Base-by-base conservation (phyloP, 371 early-diverging fungal genomes). In the Mortierella sp. region DNA sequence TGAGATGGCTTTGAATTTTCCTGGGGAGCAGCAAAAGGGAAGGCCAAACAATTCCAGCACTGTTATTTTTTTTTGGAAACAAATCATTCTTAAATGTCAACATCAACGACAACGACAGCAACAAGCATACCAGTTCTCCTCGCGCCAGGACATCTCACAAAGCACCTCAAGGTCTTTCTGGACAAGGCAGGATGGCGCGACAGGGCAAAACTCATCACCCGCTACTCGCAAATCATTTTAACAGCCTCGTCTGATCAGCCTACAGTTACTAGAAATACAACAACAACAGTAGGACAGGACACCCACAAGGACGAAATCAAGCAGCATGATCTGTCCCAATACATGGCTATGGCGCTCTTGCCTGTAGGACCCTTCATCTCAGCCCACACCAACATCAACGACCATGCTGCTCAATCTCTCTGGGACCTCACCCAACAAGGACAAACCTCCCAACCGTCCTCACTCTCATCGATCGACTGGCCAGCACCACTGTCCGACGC, bases 271-370 rank as follows among this genome's bases (percentile, higher is more conserved):
- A n/a, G 26, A n/a, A 0, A 13, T n/a, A 11, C 13, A 57, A 26
- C 21, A 10, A 26, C 31, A 26, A 31, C 31, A 13, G 16, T 26
- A 60, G 60, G 57, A 34, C 70, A n/a, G 21, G 31, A 47, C 57
- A 24, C 13, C 50, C 50, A 68, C 55, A 55, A 5, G n/a, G 70
- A 71, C 7, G 52, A 0, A 16, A 13, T 16, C 13, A 28, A 70
- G 71, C 38, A 75, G 24, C 50, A 38, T 57, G 83, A 86, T 70
- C 70, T 82, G 45, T 34, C 80, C 10, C 34, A 45, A 26, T 73
- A 80, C 38, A 82, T 82, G 82, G 83, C 80, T 28, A 82, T 86
- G 65, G 82, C 87, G 2, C 80, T 86, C 48, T n/a, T 82, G 72
- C 82, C 80, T 50, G 28, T 48, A 47, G 44, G 68, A 19, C 68